A percentile compares a stretch with the other conserved stretches of the same genome.
Evolutionary conservation across 83 land plant species (phyloP).

Genomic region (Larix sibirica): DNA sequence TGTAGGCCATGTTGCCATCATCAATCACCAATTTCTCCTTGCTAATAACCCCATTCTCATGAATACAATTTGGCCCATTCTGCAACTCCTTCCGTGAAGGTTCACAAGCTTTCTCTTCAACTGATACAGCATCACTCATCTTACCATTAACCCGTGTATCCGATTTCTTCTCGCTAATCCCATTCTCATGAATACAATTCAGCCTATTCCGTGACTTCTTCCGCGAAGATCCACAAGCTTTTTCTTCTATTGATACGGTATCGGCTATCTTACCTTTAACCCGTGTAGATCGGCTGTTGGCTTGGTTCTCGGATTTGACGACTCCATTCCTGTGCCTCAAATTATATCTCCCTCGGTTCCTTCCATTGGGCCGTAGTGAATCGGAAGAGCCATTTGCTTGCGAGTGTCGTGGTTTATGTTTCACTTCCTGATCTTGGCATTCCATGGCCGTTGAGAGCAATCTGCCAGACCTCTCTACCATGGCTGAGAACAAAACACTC

Average conservation of each 20-base stretch:
- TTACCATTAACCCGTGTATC: conserved; percentile 1
- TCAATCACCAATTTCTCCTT: neutral
- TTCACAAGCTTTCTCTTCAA: neutral
- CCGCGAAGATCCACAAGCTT: neutral
- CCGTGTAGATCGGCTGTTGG: neutral
- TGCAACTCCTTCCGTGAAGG: neutral
- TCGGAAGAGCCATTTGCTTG: conserved; percentile 5
- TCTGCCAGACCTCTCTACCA: conserved; percentile 14
- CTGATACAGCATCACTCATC: neutral
- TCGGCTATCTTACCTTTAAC: neutral
- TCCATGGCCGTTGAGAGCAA: conserved; percentile 17
- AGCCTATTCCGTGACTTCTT: conserved; percentile 11
- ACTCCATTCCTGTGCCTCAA: conserved; percentile 8
- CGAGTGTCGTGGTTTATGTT: neutral
- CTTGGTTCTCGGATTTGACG: neutral
- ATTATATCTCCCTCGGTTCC: neutral
- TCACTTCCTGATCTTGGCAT: conserved; percentile 15
- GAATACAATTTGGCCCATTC: neutral
- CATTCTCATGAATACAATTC: neutral
- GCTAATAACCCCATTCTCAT: neutral
- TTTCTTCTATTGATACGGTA: neutral
- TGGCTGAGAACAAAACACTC: neutral
- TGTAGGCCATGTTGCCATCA: neutral
- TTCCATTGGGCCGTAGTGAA: neutral
- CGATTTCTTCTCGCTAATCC: neutral